Percentiles rank a stretch among this genome's conserved stretches.
Evolutionary conservation across 768 basidiomycete species (phyloP).

Genomic region (Naganishia randhawae): DNA sequence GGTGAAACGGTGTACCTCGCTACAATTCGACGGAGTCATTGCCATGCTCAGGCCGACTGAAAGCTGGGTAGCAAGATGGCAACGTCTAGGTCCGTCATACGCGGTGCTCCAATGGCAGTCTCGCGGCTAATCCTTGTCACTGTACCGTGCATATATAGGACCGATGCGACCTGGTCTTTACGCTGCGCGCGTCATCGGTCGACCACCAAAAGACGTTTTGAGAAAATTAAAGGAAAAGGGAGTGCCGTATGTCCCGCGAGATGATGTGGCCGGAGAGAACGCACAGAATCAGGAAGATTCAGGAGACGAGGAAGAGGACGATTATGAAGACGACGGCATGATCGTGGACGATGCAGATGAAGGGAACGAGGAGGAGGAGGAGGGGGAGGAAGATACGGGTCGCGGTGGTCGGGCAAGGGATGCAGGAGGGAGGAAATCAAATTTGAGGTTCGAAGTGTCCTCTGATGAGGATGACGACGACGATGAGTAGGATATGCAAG

Average conservation of each 20-base stretch:
- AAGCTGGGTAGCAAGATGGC: constrained; percentile 97
- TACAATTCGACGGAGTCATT: constrained; percentile 87
- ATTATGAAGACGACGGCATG: constrained; percentile 22
- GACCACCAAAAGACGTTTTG: constrained; percentile 44
- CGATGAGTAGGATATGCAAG: constrained; percentile 15
- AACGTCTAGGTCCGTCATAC: constrained; percentile 67
- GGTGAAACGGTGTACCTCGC: constrained; percentile 79
- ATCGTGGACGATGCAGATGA: constrained; percentile 25
- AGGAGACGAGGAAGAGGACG: constrained; percentile 28
- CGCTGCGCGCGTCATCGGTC: constrained; percentile 64
- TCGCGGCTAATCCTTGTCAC: constrained; percentile 3
- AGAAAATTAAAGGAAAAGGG: constrained; percentile 30
- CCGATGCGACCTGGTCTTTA: constrained; percentile 90
- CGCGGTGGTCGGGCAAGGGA: constrained; percentile 59
- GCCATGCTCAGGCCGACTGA: constrained; percentile 77
- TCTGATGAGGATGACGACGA: constrained; percentile 46
- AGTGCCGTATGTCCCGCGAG: constrained; percentile 30
- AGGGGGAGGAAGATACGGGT: constrained; percentile 60
- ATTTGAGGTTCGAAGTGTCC: constrained; percentile 60
- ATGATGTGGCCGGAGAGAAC: constrained; percentile 55
- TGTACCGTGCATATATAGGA: constrained; percentile 55
- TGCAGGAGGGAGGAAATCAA: constrained; percentile 58
- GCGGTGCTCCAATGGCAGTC: neutral
- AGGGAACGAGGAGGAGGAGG: constrained; percentile 54
- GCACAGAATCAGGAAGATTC: constrained; percentile 32